Evolutionary conservation across 1,139 yeast genomes (phyloP), one percentile per base, ranked within the genome.

Genomic region (Meyerozyma elateridarum): DNA sequence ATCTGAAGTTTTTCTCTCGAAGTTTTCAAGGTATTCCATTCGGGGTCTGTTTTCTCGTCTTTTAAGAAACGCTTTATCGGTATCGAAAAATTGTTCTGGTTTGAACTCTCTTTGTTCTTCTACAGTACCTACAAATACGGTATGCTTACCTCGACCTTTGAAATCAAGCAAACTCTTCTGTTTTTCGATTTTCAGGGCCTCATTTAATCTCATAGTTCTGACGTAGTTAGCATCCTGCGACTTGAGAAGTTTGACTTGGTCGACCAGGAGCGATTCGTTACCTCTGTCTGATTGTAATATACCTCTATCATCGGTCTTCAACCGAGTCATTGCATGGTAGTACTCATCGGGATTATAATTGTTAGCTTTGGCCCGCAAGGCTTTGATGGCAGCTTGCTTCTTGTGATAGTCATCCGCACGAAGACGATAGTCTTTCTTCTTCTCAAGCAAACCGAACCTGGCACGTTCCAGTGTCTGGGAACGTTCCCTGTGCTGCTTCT

Each of bases 401-500:
- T 77, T 73, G 58, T 91, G 97, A 52, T 70, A 88, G 54, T 91
- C 95, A 30, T 76, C 79, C 1, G 97, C 94, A 58, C 98, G 76
- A 31, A 87, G 73, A 48, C 75, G 77, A 59, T 91, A 91, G 59
- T 91, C 98, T 60, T 89, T 89, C 69, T 91, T 93, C 73, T 91
- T 91, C 59, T 91, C 97, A 33, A 91, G 70, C 22, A 88, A 75
- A 22, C 97, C 97, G 59, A 71, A 79, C 51, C 73, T 74, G 48
- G 76, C 69, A 38, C 98, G 71, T 31, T 76, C 79, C 30, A 65
- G 66, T 3, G 88, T 82, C 59, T 91, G 98, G 7, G 95, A 76
- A 51, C 98, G 76, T 63, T 91, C 98, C 43, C 88, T 69, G 51
- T 91, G 98, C 67, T 91, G 97, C 51, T 87, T 91, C 65, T 91